A percentile compares a stretch with the other conserved stretches of the same genome.
Conservation (phyloP, 768 basidiomycete species). For the Boletus rufocinnamomeus region DNA sequence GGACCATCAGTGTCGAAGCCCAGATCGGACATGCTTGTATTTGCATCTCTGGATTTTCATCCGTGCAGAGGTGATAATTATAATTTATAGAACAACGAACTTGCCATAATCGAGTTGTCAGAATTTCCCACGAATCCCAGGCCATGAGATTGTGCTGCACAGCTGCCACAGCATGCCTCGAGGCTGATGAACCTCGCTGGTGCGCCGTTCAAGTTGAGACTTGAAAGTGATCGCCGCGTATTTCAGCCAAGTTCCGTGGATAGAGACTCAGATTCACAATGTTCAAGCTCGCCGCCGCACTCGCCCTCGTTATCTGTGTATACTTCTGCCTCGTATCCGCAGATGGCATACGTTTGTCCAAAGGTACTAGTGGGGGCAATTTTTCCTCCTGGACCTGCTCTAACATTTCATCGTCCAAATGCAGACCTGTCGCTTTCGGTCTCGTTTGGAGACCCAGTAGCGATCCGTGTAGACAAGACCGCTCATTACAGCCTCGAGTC, state of each 20-base stretch:
- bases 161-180: background rate
- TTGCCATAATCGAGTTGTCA: too few species aligned
- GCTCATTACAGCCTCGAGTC: constrained; percentile 13
- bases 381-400: background rate
- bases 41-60: background rate
- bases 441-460: background rate
- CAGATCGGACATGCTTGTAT: background rate
- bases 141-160: background rate
- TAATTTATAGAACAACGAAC: background rate
- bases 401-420: background rate
- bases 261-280: background rate
- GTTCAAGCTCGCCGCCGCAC: background rate
- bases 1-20: background rate
- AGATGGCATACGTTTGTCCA: constrained; percentile 1
- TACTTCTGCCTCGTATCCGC: constrained; percentile 6
- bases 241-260: background rate
- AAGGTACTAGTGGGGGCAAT: background rate
- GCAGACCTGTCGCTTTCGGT: constrained; percentile 14
- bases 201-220: too few species aligned
- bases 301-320: constrained; percentile 1
- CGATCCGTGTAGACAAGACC: constrained; percentile 14
- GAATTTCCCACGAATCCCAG: background rate
- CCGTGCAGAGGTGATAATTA: background rate
- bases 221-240: background rate
- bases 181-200: too few species aligned